Percentiles rank a stretch among this genome's conserved stretches.
phyloP scores from a whole-genome alignment of 2,329 filamentous ascomycete species.

The Corniculantispora saksenae region DNA sequence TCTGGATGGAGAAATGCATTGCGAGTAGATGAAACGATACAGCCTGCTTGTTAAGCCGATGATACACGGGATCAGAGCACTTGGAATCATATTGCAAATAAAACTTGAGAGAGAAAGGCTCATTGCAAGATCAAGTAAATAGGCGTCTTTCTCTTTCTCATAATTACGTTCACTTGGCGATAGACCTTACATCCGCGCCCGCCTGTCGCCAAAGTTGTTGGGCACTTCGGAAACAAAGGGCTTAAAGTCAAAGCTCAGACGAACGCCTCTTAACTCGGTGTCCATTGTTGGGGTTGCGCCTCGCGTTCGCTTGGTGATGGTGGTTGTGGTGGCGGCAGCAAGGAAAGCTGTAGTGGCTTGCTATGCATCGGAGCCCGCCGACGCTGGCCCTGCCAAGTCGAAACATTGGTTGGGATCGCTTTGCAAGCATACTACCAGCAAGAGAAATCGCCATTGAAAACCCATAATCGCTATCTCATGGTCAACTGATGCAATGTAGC shows the following conservation, averaged over 20 bases:
- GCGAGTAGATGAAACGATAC: too few relatives aligned
- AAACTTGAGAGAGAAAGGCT: too few relatives aligned
- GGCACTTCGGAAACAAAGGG: not conserved
- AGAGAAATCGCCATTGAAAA: not conserved
- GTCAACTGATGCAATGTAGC: too few relatives aligned
- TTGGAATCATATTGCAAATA: too few relatives aligned
- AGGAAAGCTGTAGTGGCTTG: not conserved
- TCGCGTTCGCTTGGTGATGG: conserved; percentile 1
- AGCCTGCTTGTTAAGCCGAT: too few relatives aligned
- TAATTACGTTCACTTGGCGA: too few relatives aligned
- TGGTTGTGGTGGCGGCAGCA: not conserved
- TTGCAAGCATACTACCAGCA: not conserved
- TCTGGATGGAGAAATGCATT: not conserved
- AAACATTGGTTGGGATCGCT: not conserved
- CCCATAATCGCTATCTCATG: too few relatives aligned
- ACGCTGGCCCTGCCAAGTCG: not conserved
- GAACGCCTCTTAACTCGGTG: not conserved
- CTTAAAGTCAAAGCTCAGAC: not conserved
- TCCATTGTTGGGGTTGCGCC: conserved; percentile 5
- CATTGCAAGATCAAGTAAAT: too few relatives aligned
- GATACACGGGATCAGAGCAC: too few relatives aligned
- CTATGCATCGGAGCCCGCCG: conserved; percentile 14
- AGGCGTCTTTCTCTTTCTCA: too few relatives aligned
- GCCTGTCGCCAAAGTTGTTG: not conserved
- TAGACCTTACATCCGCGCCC: too few relatives aligned